Conservation (phyloP, 176 grass and related monocot species). For the Triticum turgidum region DNA sequence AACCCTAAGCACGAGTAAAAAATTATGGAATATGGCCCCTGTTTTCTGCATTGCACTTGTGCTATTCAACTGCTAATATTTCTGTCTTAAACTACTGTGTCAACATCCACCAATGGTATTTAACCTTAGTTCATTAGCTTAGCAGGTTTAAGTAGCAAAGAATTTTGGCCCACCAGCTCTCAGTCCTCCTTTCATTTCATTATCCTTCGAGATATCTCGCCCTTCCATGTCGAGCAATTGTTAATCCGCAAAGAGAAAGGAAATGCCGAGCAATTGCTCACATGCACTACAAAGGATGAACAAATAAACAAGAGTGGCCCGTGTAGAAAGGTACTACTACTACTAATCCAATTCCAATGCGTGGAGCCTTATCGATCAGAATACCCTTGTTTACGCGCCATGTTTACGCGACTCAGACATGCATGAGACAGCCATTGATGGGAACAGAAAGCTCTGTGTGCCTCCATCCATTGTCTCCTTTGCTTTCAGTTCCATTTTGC, state of each 20-base stretch:
- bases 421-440: conserved; percentile 42
- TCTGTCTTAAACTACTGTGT: conserved; percentile 7
- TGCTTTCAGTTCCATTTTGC: background rate
- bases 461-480: conserved; percentile 15
- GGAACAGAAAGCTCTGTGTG: conserved; percentile 41
- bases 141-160: conserved; percentile 1
- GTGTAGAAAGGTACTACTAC: too few relatives aligned
- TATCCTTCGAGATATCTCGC: background rate
- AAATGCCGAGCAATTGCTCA: background rate
- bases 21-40: conserved; percentile 33
- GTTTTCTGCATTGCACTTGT: conserved; percentile 39
- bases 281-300: too few relatives aligned
- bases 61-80: conserved; percentile 13
- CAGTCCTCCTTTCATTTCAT: background rate
- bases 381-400: conserved; percentile 32
- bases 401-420: conserved; percentile 10
- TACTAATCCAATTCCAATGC: conserved; percentile 10
- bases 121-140: background rate
- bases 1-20: conserved; percentile 1
- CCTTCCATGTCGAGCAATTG: background rate
- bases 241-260: background rate
- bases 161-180: background rate
- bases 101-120: background rate
- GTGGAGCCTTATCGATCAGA: conserved; percentile 16
- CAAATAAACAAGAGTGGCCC: too few relatives aligned